Percentiles rank a stretch among this genome's conserved stretches.
Conservation (phyloP, 345 rosid species). For the Trapa bicornis region DNA sequence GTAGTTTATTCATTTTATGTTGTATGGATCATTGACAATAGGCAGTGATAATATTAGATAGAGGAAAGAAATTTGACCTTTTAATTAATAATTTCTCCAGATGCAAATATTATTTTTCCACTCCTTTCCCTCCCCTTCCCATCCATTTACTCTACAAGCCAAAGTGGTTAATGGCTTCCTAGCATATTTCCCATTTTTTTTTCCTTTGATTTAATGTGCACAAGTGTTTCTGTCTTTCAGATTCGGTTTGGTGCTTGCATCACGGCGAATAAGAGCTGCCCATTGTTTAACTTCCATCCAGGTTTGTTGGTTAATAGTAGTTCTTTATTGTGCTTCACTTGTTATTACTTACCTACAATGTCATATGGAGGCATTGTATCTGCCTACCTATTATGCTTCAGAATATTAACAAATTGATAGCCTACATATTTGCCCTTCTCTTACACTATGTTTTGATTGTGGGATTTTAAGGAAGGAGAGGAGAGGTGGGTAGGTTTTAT, state of each 20-base stretch:
- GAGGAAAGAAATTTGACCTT: too few species aligned
- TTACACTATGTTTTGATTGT: too few species aligned
- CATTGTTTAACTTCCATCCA: constrained; percentile 97
- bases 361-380: not conserved
- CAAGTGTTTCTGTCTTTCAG: constrained; percentile 27
- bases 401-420: not conserved
- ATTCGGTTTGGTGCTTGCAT: constrained; percentile 75
- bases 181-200: not conserved
- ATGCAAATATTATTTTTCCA: too few species aligned
- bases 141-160: too few species aligned
- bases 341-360: not conserved
- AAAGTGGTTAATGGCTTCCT: not conserved
- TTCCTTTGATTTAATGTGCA: not conserved
- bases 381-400: not conserved
- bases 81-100: too few species aligned
- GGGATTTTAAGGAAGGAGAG: too few species aligned
- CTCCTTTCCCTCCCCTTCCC: too few species aligned
- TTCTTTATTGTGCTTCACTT: not conserved
- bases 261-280: constrained; percentile 89
- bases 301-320: constrained; percentile 31
- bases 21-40: too few species aligned
- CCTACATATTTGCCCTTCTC: not conserved
- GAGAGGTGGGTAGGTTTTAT: too few species aligned
- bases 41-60: too few species aligned
- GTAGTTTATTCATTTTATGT: too few species aligned